These are phyloP conservation scores for Thelonectria olida DNA, from an alignment of 2,329 filamentous ascomycete genomes.

Conservation along the genomic window DNA sequence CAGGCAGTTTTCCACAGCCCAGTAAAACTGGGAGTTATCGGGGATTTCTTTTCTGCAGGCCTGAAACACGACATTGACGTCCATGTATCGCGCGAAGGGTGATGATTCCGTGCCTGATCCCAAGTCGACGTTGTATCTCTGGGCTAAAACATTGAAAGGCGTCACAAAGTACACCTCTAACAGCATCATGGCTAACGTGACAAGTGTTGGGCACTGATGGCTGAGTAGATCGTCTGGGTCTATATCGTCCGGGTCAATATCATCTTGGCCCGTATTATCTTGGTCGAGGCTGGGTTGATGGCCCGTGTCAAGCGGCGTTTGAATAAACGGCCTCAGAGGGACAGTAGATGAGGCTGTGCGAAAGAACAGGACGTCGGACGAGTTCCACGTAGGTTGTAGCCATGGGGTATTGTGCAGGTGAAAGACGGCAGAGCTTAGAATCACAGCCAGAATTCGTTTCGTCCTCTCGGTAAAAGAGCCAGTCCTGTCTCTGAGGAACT, in stretches of 20 bases:
- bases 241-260: background rate
- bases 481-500: background rate
- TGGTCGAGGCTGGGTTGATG: background rate
- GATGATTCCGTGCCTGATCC: background rate
- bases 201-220: conserved; percentile 12
- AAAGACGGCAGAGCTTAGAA: conserved; percentile 16
- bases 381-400: conserved; percentile 18
- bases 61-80: conserved; percentile 11
- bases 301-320: background rate
- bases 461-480: conserved; percentile 20
- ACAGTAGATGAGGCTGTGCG: background rate
- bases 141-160: conserved; percentile 4
- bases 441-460: conserved; percentile 17
- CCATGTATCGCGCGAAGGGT: background rate
- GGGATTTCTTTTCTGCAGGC: conserved; percentile 15
- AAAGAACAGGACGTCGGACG: conserved; percentile 9
- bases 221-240: conserved; percentile 12
- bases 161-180: conserved; percentile 21
- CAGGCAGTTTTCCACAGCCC: conserved; percentile 14
- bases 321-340: conserved; percentile 11
- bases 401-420: conserved; percentile 17
- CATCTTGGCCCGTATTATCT: background rate
- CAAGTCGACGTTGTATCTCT: background rate
- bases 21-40: conserved; percentile 14
- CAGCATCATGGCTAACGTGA: conserved; percentile 14